phyloP scores from a whole-genome alignment of 2,329 filamentous ascomycete species.

The Trichoderma guizhouense region DNA sequence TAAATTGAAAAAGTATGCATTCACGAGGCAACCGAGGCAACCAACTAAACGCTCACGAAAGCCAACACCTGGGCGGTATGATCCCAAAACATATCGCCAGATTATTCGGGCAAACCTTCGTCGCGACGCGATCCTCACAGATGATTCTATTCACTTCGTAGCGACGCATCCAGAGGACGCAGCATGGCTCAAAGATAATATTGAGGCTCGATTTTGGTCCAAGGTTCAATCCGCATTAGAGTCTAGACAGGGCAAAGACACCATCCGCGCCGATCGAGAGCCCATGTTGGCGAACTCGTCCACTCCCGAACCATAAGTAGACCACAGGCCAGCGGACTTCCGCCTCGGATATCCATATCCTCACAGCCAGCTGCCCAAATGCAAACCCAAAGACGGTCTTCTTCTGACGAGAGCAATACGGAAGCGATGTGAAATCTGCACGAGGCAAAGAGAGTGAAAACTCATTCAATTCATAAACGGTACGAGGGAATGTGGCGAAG shows the following conservation, averaged over 20 bases:
- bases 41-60: background rate
- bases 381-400: background rate
- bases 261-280: accelerated
- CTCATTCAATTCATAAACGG: background rate
- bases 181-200: background rate
- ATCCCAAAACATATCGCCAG: background rate
- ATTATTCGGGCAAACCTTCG: background rate
- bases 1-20: background rate
- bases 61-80: background rate
- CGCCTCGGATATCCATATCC: background rate
- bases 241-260: background rate
- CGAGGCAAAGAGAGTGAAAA: background rate
- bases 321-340: background rate
- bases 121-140: background rate
- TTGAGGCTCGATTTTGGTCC: background rate
- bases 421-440: background rate
- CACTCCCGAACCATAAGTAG: accelerated
- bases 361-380: accelerated
- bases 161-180: background rate
- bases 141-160: background rate
- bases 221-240: background rate
- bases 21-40: background rate
- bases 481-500: background rate
- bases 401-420: background rate
- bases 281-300: background rate